Conservation (phyloP, 176 grass and related monocot genomes). For the Melocanna baccifera region DNA sequence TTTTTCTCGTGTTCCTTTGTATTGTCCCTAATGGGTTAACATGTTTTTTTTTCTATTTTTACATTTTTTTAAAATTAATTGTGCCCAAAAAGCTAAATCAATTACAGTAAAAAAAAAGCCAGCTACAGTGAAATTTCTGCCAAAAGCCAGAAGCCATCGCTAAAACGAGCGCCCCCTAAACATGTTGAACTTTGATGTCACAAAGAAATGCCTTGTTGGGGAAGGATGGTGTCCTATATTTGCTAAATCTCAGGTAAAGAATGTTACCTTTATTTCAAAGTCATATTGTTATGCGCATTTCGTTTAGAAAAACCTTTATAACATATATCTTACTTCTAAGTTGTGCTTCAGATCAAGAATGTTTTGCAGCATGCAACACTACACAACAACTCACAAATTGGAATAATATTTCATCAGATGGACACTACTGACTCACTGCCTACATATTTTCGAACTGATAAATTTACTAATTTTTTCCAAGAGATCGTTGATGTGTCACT, state of each 20-base stretch:
- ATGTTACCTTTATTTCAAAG: constrained; percentile 33
- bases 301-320: constrained; percentile 7
- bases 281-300: background rate
- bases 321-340: constrained; percentile 27
- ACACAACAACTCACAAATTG: constrained; percentile 96
- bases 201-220: constrained; percentile 99
- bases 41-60: no score
- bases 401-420: constrained; percentile 98
- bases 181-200: constrained; percentile 98
- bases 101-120: no score
- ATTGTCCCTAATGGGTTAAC: no score
- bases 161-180: no score
- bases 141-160: no score
- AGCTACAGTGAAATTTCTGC: no score
- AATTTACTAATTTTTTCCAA: constrained; percentile 91
- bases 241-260: constrained; percentile 88
- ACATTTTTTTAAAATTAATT: no score
- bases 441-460: constrained; percentile 92
- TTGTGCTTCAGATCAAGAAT: constrained; percentile 73
- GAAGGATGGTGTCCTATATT: constrained; percentile 99
- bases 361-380: constrained; percentile 82
- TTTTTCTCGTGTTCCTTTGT: no score
- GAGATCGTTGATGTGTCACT: constrained; percentile 99
- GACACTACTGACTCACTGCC: constrained; percentile 81
- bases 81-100: no score